phyloP scores from a whole-genome alignment of 345 rosid species.

The Eucalyptus urophylla region DNA sequence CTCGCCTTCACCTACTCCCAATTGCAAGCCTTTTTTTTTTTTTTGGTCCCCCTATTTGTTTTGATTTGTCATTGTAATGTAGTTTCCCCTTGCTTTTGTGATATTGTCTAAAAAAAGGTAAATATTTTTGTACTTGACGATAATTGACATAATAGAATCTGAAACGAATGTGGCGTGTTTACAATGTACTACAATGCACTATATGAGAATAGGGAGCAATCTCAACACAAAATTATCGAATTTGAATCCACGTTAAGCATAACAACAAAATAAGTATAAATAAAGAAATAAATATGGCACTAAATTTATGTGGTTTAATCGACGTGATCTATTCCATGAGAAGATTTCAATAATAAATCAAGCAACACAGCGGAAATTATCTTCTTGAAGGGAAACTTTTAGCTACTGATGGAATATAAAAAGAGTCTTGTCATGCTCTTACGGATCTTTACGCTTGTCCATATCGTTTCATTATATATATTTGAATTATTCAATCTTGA shows the following conservation, averaged over 20 bases:
- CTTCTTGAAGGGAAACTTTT: slow-evolving; percentile 32
- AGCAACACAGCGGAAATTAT: neutral
- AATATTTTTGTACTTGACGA: neutral
- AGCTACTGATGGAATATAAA: slow-evolving; percentile 27
- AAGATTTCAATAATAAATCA: neutral
- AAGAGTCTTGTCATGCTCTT: slow-evolving; percentile 20
- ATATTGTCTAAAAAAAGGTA: neutral
- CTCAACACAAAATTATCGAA: neutral
- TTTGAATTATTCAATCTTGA: neutral
- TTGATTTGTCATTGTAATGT: neutral
- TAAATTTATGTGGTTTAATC: too few relatives aligned
- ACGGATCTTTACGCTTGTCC: slow-evolving; percentile 46
- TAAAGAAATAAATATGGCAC: neutral
- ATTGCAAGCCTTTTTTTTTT: neutral
- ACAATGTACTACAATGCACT: neutral
- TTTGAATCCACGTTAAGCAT: neutral
- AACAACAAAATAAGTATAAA: neutral
- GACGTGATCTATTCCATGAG: neutral
- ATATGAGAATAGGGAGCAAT: neutral
- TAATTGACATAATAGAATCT: neutral
- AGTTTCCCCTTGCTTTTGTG: neutral
- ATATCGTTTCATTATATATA: neutral
- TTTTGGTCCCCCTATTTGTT: neutral
- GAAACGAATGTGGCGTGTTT: neutral
- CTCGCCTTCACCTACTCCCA: neutral